A percentile compares a stretch with the other conserved stretches of the same genome.
phyloP scores from a whole-genome alignment of 2,329 filamentous ascomycete species.

The Parascedosporium putredinis region DNA sequence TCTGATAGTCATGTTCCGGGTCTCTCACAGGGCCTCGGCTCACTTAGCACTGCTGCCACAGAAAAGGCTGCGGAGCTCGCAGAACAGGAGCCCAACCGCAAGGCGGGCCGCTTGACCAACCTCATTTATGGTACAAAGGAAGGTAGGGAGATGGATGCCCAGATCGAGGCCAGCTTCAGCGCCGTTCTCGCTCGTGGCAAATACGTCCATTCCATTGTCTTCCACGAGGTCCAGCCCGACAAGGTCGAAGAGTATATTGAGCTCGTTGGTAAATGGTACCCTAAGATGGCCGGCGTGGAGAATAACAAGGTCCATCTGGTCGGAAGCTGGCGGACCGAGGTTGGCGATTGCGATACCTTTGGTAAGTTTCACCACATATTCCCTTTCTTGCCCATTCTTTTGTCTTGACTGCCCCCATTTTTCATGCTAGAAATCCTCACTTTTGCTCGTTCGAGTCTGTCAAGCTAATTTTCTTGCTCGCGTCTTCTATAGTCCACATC shows the following conservation, averaged over 20 bases:
- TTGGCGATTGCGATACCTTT: conserved; percentile 95
- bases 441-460: not conserved
- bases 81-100: conserved; percentile 47
- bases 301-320: conserved; percentile 95
- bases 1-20: conserved; percentile 6
- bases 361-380: too few relatives aligned
- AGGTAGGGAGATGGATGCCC: conserved; percentile 83
- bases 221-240: conserved; percentile 91
- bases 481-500: conserved; percentile 67
- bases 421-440: not conserved
- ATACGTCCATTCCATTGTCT: conserved; percentile 96
- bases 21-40: conserved; percentile 40
- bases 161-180: conserved; percentile 92
- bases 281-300: conserved; percentile 69
- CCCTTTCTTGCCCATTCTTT: too few relatives aligned
- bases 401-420: too few relatives aligned
- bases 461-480: not conserved
- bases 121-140: conserved; percentile 97
- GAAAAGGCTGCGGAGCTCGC: conserved; percentile 14
- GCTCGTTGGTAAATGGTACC: conserved; percentile 85
- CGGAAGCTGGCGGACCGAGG: conserved; percentile 95
- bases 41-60: conserved; percentile 46
- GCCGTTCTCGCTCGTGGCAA: conserved; percentile 92
- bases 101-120: conserved; percentile 64
- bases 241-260: conserved; percentile 92